A percentile compares a stretch with the other conserved stretches of the same genome.
Conservation (phyloP, 176 grass and related monocot genomes). For the Themeda triandra region DNA sequence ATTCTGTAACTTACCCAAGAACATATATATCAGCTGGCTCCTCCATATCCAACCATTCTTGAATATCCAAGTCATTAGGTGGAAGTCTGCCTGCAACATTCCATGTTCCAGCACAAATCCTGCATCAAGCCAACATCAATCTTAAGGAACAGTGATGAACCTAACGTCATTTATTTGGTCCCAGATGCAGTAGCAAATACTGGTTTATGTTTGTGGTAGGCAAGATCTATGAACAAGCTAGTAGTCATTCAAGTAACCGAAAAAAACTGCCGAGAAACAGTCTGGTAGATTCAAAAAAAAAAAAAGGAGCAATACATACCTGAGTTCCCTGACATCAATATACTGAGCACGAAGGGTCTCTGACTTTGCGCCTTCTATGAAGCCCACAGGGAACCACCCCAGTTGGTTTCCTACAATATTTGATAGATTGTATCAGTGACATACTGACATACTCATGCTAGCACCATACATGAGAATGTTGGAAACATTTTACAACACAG, state of each 20-base stretch:
- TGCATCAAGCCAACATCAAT: constrained; percentile 34
- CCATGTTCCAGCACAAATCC: constrained; percentile 85
- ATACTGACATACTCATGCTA: neutral
- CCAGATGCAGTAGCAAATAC: neutral
- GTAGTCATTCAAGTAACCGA: neutral
- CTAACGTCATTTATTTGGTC: neutral
- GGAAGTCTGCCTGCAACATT: constrained; percentile 80
- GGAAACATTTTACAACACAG: neutral
- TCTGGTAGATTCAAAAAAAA: neutral
- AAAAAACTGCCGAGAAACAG: neutral
- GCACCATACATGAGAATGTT: neutral
- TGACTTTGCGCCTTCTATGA: constrained; percentile 74
- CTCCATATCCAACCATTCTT: constrained; percentile 86
- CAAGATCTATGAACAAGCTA: neutral
- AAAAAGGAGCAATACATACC: constrained; percentile 27
- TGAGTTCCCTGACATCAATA: constrained; percentile 78
- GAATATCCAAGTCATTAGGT: constrained; percentile 66
- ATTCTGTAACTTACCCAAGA: constrained; percentile 62
- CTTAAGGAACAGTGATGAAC: neutral
- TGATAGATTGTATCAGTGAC: constrained; percentile 10
- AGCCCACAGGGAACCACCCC: constrained; percentile 43
- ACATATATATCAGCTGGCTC: constrained; percentile 94
- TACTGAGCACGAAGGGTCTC: constrained; percentile 94
- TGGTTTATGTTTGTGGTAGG: neutral
- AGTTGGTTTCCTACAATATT: constrained; percentile 49